Base-by-base conservation (phyloP, 345 rosid species). In the Melastoma malabathricum region DNA sequence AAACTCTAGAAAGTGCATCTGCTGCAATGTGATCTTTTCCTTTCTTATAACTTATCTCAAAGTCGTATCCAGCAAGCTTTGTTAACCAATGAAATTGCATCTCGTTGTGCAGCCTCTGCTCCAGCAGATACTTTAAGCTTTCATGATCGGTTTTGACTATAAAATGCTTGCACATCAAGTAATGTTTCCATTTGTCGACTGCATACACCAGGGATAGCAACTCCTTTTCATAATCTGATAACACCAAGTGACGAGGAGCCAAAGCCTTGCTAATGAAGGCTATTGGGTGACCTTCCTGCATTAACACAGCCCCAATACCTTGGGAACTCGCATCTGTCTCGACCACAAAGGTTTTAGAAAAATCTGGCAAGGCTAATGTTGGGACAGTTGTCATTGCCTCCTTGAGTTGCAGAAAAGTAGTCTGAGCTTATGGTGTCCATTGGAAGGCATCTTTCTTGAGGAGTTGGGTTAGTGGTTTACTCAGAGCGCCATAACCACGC, bases 81-180 rank as follows among this genome's bases (percentile, higher is more conserved):
- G 56, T 2, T 27, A 52, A 29, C 56, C 44, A 52, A 1, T 13
- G n/a, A n/a, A 27, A 43, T 34, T 52, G 56, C 1, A 4, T 14
- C 2, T 17, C 18, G 10, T 23, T 50, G 8, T 19, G 23, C 14
- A 50, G 2, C 27, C 29, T 50, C 29, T 50, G 15, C 38, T 52
- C 56, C 44, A 34, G 15, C 3, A 52, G 15, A n/a, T 52, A 27
- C 18, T 52, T 52, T 2, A 52, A 16, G 19, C 56, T 52, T n/a
- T 52, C 16, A 27, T 52, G 43, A 9, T 52, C 56, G 15, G 20
- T 52, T 10, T 31, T 52, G 15, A 52, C 29, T 1, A 8, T 15
- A 14, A 52, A 52, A 15, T 31, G 56, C 3, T 22, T 8, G 2
- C 17, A 8, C 13, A 52, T 34, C 56, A 52, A 34, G 39, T 52